Base-by-base conservation (phyloP, 1,284 basidiomycete genomes). In the Fomitopsis schrenkii region DNA sequence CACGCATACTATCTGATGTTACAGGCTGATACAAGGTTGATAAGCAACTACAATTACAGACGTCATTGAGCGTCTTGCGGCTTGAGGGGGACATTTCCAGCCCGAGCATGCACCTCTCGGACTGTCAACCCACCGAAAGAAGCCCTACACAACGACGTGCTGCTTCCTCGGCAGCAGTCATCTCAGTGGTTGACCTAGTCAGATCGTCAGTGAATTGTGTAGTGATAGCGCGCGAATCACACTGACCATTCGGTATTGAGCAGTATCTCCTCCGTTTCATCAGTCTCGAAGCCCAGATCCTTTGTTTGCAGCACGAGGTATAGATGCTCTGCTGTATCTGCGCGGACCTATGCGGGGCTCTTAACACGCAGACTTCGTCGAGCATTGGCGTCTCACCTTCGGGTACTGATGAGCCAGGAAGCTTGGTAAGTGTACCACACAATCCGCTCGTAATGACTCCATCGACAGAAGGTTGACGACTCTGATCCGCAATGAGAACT, bases 181-280 rank as follows among this genome's bases (percentile, higher is more conserved):
- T 57, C 55, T 71, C 63, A 15, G 19, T 59, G 22, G 71, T 70
- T 5, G 68, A 68, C 74, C 73, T 75, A 46, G 3, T 53, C 5
- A 40, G 50, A 46, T 33, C 41, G 22, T 53, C n/a, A 26, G 55
- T 26, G 57, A 44, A 5, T 41, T n/a, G n/a, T 28, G 30, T 35
- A 50, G 42, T 55, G 19, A 50, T 35, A 30, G 12, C 10, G 1
- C 19, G 48, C 30, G 26, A 36, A 48, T 48, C 57, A 35, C 42
- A 72, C 82, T 62, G 63, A 93, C 94, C 95, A 97, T 70, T 87
- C 85, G 12, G 93, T 94, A 71, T 93, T 90, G 14, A 95, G 74
- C 40, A 97, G 74, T 6, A 91, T 70, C n/a, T 88, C 84, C 70
- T 95, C 94, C 1, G 87, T 80, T 59, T 86, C 87, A 15, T 87